Percentiles rank a stretch among this genome's conserved stretches.
phyloP scores from a whole-genome alignment of 345 rosid species.

The Gossypium turneri region DNA sequence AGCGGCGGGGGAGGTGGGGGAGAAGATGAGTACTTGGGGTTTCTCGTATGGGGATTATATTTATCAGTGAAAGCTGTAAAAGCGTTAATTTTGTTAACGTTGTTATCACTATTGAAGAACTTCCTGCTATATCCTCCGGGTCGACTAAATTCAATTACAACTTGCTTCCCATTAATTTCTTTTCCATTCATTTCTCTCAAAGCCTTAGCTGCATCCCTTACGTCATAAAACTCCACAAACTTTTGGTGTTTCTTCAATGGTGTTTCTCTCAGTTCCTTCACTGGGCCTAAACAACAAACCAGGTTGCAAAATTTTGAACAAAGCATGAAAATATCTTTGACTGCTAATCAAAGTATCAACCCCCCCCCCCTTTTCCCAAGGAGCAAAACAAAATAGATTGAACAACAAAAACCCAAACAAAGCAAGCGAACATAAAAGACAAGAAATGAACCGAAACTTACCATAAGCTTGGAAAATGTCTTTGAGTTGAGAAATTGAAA shows the following conservation, averaged over 20 bases:
- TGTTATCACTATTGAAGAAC: constrained; percentile 33
- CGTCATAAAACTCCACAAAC: constrained; percentile 80
- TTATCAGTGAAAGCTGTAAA: constrained; percentile 3
- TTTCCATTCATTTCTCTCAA: constrained; percentile 64
- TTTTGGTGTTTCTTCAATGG: constrained; percentile 80
- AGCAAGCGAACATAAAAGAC: not conserved
- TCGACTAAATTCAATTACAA: constrained; percentile 74
- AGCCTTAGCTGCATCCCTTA: constrained; percentile 79
- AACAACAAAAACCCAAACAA: not conserved
- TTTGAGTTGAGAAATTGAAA: constrained; percentile 48
- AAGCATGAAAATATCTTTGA: not conserved
- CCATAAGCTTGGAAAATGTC: constrained; percentile 64
- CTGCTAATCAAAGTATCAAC: too few relatives aligned
- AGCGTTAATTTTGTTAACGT: not conserved
- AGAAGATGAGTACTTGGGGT: constrained; percentile 18
- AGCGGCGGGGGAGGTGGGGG: not conserved
- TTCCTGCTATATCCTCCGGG: constrained; percentile 72
- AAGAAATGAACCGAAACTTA: constrained; percentile 17
- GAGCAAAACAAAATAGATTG: not conserved
- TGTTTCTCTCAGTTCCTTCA: constrained; percentile 85
- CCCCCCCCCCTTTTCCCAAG: too few relatives aligned
- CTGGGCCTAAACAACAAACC: constrained; percentile 39
- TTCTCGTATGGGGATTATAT: constrained; percentile 7
- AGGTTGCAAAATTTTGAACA: not conserved
- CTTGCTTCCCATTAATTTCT: constrained; percentile 47